phyloP scores from a whole-genome alignment of 371 early-diverging fungal genomes.

The Apophysomyces trapeziformis region DNA sequence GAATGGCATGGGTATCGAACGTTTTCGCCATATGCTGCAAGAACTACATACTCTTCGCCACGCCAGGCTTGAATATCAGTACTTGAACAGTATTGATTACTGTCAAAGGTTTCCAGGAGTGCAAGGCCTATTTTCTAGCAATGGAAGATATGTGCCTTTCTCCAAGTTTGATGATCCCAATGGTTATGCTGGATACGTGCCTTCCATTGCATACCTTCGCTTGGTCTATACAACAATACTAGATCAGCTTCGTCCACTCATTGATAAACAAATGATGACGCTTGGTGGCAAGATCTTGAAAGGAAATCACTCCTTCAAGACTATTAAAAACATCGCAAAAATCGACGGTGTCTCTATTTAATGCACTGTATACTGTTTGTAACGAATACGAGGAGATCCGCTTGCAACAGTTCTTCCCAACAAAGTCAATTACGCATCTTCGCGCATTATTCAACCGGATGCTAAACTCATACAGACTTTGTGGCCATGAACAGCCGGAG shows the following conservation, averaged over 20 bases:
- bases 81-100: constrained; percentile 5
- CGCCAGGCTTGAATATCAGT: constrained; percentile 11
- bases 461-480: neutral
- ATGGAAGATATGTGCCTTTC: neutral
- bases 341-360: neutral
- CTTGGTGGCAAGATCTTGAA: neutral
- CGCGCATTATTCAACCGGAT: neutral
- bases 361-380: neutral
- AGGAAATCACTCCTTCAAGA: too few relatives aligned
- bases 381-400: constrained; percentile 4
- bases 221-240: constrained; percentile 3
- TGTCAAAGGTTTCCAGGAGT: neutral
- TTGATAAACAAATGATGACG: neutral
- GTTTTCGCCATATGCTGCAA: constrained; percentile 16
- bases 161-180: constrained; percentile 13
- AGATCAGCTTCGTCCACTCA: constrained; percentile 12
- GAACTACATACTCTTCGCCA: constrained; percentile 22
- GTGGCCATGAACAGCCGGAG: neutral
- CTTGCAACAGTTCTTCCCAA: neutral
- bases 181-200: constrained; percentile 13
- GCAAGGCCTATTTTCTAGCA: neutral
- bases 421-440: neutral
- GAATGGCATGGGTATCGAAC: constrained; percentile 16
- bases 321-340: neutral
- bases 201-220: constrained; percentile 11